These are phyloP conservation scores for Clonostachys byssicola DNA, from an alignment of 2,329 filamentous ascomycete species.

Conservation along the genomic window DNA sequence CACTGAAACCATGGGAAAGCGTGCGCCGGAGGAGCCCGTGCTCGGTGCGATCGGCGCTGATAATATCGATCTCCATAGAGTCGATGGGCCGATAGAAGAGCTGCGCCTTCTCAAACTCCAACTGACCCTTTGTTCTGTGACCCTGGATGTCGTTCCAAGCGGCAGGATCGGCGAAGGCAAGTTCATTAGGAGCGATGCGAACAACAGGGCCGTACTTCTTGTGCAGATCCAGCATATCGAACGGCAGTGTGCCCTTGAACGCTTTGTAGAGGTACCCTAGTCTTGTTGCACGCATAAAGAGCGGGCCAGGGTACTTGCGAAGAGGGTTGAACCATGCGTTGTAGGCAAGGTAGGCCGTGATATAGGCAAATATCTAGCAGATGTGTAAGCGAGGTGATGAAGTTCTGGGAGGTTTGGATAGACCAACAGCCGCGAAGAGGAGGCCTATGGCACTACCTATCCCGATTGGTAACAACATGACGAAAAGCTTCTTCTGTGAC, in stretches of 20 bases:
- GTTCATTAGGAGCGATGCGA: conserved; percentile 29
- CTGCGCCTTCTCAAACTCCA: neutral
- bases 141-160: conserved; percentile 10
- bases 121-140: neutral
- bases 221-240: conserved; percentile 8
- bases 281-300: neutral
- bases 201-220: conserved; percentile 25
- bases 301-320: neutral
- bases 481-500: too few relatives aligned
- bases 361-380: neutral
- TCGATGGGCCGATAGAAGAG: neutral
- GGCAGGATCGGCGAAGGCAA: conserved; percentile 23
- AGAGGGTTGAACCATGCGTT: neutral
- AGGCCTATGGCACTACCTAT: too few relatives aligned
- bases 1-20: conserved; percentile 4
- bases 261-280: neutral
- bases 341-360: neutral
- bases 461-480: too few relatives aligned
- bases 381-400: too few relatives aligned
- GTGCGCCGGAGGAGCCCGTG: neutral
- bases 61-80: neutral
- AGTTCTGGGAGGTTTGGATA: too few relatives aligned
- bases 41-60: neutral
- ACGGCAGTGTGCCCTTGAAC: neutral
- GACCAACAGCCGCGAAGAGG: too few relatives aligned